Evolutionary conservation across 2,329 filamentous ascomycete genomes (phyloP).

Genomic region (Mycosphaerella sp.): DNA sequence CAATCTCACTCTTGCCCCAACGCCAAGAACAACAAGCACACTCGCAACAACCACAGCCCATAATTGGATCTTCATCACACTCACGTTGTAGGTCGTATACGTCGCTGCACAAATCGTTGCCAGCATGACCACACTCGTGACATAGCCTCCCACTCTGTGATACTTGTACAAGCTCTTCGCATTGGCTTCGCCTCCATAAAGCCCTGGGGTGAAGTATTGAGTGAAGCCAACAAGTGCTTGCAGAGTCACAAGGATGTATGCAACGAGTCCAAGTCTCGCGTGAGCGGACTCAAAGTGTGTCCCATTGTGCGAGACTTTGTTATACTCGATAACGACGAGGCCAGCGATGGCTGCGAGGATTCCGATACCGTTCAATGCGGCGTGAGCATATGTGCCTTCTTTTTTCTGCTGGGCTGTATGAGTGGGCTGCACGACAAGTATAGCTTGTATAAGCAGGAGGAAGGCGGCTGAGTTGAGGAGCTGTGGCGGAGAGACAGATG

Average conservation of each 20-base stretch:
- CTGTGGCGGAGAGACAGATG: constrained; percentile 21
- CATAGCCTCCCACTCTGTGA: constrained; percentile 72
- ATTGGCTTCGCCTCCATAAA: constrained; percentile 73
- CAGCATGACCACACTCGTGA: constrained; percentile 62
- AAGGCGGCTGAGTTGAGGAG: constrained; percentile 52
- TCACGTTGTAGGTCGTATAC: constrained; percentile 66
- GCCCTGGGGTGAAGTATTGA: constrained; percentile 66
- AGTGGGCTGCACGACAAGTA: constrained; percentile 83
- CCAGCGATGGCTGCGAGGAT: constrained; percentile 58
- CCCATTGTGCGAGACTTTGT: constrained; percentile 65
- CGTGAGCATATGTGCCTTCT: constrained; percentile 59
- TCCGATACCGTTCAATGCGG: constrained; percentile 60
- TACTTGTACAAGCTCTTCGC: constrained; percentile 88
- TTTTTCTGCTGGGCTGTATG: constrained; percentile 68
- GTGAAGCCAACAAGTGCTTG: constrained; percentile 77
- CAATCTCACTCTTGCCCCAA: constrained; percentile 73
- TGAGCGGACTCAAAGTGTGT: constrained; percentile 75
- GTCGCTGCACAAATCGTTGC: constrained; percentile 70
- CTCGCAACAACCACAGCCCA: constrained; percentile 68
- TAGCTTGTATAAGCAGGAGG: constrained; percentile 69
- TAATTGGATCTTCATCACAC: constrained; percentile 62
- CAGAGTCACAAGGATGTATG: constrained; percentile 61
- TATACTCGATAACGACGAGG: constrained; percentile 68
- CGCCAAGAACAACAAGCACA: constrained; percentile 61
- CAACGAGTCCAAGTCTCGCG: constrained; percentile 72